Evolutionary conservation across 2,329 filamentous ascomycete species (phyloP), one percentile per base, ranked within the genome.

Genomic region (Cladosporium sphaerospermum): DNA sequence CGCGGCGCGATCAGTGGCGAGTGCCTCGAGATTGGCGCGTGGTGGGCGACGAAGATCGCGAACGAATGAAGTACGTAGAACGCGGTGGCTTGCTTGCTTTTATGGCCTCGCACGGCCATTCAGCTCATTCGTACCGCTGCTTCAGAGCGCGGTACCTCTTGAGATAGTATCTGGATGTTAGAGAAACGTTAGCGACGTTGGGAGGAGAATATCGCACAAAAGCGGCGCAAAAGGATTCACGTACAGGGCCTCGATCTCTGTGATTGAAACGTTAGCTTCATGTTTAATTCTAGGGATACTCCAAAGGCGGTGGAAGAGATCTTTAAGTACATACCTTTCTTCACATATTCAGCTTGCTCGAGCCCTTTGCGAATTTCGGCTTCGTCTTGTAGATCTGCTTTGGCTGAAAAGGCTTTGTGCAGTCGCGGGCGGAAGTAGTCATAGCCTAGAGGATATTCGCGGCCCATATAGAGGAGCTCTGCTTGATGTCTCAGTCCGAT

Each of bases 171-270:
- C 89, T 95, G 28, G 10, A 18, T 14, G 34, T 42, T 16, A 7
- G 23, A 28, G 23, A 28, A 28, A 28, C 23, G 23, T 28, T 28
- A 28, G 23, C 23, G 23, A 28, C 7, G 23, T 28, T 28, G 23
- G 23, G 7, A 28, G 7, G 7, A 5, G 23, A 28, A 28, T 28
- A 28, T 28, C 7, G 23, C 23, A 28, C 23, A 28, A 28, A 28
- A 28, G 7, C 4, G 23, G 23, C 23, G 23, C 23, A 28, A 28
- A 7, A 7, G 23, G 48, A 18, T 16, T 31, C 33, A 79, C 88
- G 81, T 78, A 96, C 88, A 97, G 69, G 14, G 90, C 86, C 73
- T 96, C 91, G 56, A 97, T 89, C 69, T 96, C 92, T 93, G 59
- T 54, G 55, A 28, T 28, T 28, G 10, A 50, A 23, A 52, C 18